Percentiles rank a stretch among this genome's conserved stretches.
Conservation (phyloP, 23 red algal species). For the Gracilaria caudata region DNA sequence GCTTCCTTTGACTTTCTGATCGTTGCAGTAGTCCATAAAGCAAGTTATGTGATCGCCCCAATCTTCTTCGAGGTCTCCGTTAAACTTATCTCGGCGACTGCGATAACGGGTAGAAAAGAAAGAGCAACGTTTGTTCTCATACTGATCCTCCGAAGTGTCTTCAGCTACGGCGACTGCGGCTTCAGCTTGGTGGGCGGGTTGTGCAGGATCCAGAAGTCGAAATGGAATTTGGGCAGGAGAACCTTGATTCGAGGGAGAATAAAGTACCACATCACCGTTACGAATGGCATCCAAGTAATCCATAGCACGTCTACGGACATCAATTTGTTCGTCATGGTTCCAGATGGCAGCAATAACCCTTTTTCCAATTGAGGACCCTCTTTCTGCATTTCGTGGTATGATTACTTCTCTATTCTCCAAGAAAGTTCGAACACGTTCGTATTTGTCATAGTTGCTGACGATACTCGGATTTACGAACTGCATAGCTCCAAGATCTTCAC, state of each 20-base stretch:
- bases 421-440: background rate
- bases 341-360: background rate
- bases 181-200: background rate
- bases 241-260: background rate
- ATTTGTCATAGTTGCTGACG: background rate
- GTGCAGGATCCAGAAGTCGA: background rate
- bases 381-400: background rate
- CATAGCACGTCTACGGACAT: background rate
- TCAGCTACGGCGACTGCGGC: background rate
- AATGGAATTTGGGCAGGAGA: background rate
- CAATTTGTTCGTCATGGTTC: background rate
- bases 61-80: conserved; percentile 7
- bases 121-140: background rate
- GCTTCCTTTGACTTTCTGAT: background rate
- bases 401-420: background rate
- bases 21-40: conserved; percentile 8
- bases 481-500: background rate
- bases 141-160: background rate
- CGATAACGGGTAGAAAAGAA: background rate
- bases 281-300: background rate
- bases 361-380: background rate
- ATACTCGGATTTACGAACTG: background rate
- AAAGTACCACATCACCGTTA: background rate
- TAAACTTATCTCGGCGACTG: background rate
- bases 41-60: background rate